phyloP scores from a whole-genome alignment of 1,284 basidiomycete species.

The Ustilago tritici region DNA sequence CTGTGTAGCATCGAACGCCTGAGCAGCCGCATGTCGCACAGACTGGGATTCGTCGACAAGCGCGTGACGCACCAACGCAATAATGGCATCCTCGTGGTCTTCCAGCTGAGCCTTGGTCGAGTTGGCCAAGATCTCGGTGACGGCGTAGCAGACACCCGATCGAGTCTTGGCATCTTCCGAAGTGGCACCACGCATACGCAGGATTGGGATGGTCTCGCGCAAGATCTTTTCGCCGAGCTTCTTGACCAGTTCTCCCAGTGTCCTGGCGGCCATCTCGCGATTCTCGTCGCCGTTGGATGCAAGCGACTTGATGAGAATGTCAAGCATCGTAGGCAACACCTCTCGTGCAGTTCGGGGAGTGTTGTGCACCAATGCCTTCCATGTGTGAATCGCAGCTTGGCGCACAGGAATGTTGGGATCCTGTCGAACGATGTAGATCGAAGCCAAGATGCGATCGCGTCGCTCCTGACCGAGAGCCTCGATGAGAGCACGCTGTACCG shows the following conservation, averaged over 20 bases:
- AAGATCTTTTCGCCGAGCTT: slow-evolving; percentile 96
- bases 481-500: slow-evolving; percentile 79
- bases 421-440: slow-evolving; percentile 92
- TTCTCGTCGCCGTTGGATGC: slow-evolving; percentile 85
- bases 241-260: slow-evolving; percentile 81
- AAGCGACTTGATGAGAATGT: slow-evolving; percentile 78
- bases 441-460: slow-evolving; percentile 88
- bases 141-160: slow-evolving; percentile 87
- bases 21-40: slow-evolving; percentile 92
- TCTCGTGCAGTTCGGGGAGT: slow-evolving; percentile 81
- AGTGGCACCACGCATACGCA: slow-evolving; percentile 75
- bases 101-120: slow-evolving; percentile 87
- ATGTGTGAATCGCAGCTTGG: slow-evolving; percentile 92
- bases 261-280: slow-evolving; percentile 79
- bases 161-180: slow-evolving; percentile 82
- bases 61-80: slow-evolving; percentile 79
- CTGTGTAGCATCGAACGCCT: slow-evolving; percentile 92
- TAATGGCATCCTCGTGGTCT: slow-evolving; percentile 89
- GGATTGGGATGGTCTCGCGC: slow-evolving; percentile 83
- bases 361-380: slow-evolving; percentile 96
- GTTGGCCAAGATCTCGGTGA: slow-evolving; percentile 90
- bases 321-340: slow-evolving; percentile 79
- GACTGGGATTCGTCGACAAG: slow-evolving; percentile 87
- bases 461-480: slow-evolving; percentile 90
- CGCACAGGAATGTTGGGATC: slow-evolving; percentile 91